Conservation (phyloP, 257 asterid genomes). For the Nicotiana benthamiana region DNA sequence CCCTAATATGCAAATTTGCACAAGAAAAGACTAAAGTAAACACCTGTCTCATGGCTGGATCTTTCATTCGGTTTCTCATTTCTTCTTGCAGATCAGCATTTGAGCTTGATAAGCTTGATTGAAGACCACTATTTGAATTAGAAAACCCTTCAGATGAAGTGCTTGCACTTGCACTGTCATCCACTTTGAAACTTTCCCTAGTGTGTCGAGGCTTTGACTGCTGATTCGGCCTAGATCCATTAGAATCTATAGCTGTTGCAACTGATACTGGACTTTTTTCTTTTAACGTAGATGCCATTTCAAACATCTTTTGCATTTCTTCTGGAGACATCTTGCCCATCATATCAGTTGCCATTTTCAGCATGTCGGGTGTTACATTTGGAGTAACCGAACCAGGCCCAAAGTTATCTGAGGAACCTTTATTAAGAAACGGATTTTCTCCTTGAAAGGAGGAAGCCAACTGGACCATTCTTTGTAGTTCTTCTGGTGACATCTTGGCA, state of each 20-base stretch:
- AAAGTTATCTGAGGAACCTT: conserved; percentile 29
- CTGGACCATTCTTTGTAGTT: conserved; percentile 67
- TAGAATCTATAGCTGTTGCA: conserved; percentile 27
- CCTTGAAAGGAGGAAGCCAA: conserved; percentile 79
- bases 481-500: conserved; percentile 86
- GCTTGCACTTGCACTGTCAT: conserved; percentile 35
- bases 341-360: conserved; percentile 83
- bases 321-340: conserved; percentile 87
- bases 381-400: conserved; percentile 47
- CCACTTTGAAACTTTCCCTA: conserved; percentile 17
- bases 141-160: conserved; percentile 31
- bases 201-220: conserved; percentile 25
- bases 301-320: conserved; percentile 66
- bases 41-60: conserved; percentile 98
- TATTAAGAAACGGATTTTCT: conserved; percentile 33
- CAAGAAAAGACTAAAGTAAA: background rate
- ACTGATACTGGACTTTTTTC: conserved; percentile 44
- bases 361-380: conserved; percentile 63
- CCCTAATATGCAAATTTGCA: background rate
- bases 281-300: conserved; percentile 63
- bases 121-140: conserved; percentile 28
- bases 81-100: conserved; percentile 78
- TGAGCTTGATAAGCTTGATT: conserved; percentile 43
- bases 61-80: conserved; percentile 90
- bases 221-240: conserved; percentile 28